Base-by-base conservation (phyloP, 1,284 basidiomycete species). In the Kwoniella shivajii region DNA sequence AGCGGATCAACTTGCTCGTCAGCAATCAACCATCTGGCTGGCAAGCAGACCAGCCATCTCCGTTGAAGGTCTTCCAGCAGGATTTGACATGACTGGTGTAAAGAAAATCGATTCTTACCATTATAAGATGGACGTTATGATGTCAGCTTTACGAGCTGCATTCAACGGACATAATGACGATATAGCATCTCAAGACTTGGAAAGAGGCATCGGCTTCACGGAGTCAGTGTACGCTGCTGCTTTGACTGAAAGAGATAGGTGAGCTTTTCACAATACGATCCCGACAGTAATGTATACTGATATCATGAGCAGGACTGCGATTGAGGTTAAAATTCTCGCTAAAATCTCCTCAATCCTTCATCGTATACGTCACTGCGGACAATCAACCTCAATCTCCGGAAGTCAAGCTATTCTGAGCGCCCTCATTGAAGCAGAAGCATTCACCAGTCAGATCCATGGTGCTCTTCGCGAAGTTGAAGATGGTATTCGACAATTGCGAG, bases 171-270 rank as follows among this genome's bases (percentile, higher is more conserved):
- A 97, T 75, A 88, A 90, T 69, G 76, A 83, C 0, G 95, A 99
- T 71, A 73, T 99, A 39, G 83, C 85, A 7, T 91, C 90, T 11
- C 85, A 88, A 6, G 94, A 99, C 61, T 80, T 98, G 13, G 87
- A 87, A 68, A 84, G 90, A 55, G 92, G 88, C 5, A 77, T 90
- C 22, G 86, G 84, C 60, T 84, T 90, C 54, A 82, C 92, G 7
- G 93, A 98, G 77, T 92, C 88, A 46, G 82, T 85, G 2, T 86
- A 88, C 73, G 82, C 82, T 3, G 77, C 86, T 34, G 86, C 87
- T 1, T 66, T 92, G 6, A 82, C 71, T 5, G 69, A 75, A 37
- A 74, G 83, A 66, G 60, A 66, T 20, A 42, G 72, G 84, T 84
- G 57, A 73, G 81, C 66, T 2, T 16, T 3, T 18, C 3, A 20